Evolutionary conservation across 2,329 filamentous ascomycete genomes (phyloP), one percentile per base, ranked within the genome.

Genomic region (Ophiostoma ulmi): DNA sequence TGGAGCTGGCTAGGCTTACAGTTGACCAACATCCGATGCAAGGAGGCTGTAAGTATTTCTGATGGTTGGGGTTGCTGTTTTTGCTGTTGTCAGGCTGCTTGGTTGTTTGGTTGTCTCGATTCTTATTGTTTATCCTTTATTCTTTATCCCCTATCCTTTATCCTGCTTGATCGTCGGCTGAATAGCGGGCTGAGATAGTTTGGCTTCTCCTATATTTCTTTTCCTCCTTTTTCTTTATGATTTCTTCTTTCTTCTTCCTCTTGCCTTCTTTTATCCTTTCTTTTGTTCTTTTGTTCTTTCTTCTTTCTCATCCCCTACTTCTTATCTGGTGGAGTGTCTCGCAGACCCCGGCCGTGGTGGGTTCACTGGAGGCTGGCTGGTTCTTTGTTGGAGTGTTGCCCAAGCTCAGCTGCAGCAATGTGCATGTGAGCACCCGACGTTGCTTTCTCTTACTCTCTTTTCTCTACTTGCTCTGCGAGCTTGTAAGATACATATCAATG

Each of bases 181-280:
- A 31, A 31, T 31, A 31, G 31, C 31, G 31, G 31, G 31, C 31
- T 31, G 31, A 31, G 31, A 31, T 3, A 3, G 31, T 31, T 31
- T 31, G 31, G 31, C 31, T 31, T 31, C 31, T 31, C 31, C 31
- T 31, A 11, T 58, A 39, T 69, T 65, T 39, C 61, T 14, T 52
- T 63, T 66, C 39, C 35, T 69, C 35, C 58, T 71, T 71, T 48
- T 66, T 66, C 58, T 36, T 31, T 31, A 31, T 31, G 31, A 31
- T 31, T 3, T 31, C 31, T 31, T 64, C 63, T 67, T 35, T 58
- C 41, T 63, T 41, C 58, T 72, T n/a, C 48, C 39, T 38, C 68
- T 38, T 22, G 64, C n/a, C 31, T 41, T 31, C 22, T 31, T 14
- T 17, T 63, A 1, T 63, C 6, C 22, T 63, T 35, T 63, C 26